Evolutionary conservation across 805 yeast species (phyloP).

Genomic region (Lachancea sp.): DNA sequence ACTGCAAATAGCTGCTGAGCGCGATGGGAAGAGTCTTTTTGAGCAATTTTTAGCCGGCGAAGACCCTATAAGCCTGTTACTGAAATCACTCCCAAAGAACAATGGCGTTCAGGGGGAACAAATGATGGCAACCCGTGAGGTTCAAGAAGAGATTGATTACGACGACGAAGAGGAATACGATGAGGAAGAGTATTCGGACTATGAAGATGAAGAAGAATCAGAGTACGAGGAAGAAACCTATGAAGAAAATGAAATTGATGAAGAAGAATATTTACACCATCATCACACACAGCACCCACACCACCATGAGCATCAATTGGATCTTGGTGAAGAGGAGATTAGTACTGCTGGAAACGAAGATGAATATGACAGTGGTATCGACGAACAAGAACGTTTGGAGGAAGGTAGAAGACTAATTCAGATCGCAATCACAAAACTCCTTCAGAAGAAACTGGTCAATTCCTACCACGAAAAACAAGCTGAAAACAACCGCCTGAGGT

Average conservation of each 20-base stretch:
- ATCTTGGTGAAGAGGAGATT: constrained; percentile 13
- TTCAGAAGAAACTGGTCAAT: constrained; percentile 64
- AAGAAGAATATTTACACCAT: constrained; percentile 13
- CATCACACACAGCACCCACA: constrained; percentile 13
- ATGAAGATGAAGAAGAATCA: constrained; percentile 19
- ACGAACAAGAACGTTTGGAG: constrained; percentile 59
- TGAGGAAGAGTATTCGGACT: constrained; percentile 26
- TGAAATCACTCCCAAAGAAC: constrained; percentile 26
- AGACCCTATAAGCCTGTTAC: constrained; percentile 24
- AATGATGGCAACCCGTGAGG: constrained; percentile 1
- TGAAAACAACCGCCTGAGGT: constrained; percentile 57
- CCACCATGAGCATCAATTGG: constrained; percentile 14
- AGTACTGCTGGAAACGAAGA: constrained; percentile 22
- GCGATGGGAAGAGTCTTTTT: constrained; percentile 26
- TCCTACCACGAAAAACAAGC: constrained; percentile 79
- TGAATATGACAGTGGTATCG: constrained; percentile 35
- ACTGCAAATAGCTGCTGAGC: constrained; percentile 24
- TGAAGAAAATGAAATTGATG: constrained; percentile 22
- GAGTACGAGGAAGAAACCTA: constrained; percentile 22
- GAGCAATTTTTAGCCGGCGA: constrained; percentile 29
- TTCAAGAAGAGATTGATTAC: constrained; percentile 5
- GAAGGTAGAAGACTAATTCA: constrained; percentile 79
- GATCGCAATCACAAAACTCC: constrained; percentile 68
- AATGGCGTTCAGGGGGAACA: constrained; percentile 13
- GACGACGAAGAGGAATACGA: constrained; percentile 10